Percentiles rank a stretch among this genome's conserved stretches.
Evolutionary conservation across 805 yeast genomes (phyloP).

Genomic region (Candida boleticola): DNA sequence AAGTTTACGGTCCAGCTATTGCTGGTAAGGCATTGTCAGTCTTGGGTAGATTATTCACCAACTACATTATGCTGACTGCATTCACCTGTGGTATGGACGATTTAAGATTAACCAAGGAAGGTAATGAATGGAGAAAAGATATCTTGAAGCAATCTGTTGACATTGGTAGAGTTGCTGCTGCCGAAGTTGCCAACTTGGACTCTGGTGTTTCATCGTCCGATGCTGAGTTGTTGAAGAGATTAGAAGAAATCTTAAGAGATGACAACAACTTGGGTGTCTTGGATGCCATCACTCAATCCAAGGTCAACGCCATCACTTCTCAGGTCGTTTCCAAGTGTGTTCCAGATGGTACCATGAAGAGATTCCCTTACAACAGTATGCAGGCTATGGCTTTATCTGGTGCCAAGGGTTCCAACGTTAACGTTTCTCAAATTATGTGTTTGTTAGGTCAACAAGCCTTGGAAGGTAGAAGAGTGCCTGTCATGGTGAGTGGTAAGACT

Average conservation of each 20-base stretch:
- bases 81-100: constrained; percentile 99
- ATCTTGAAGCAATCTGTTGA: constrained; percentile 75
- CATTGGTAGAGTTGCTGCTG: constrained; percentile 88
- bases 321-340: constrained; percentile 92
- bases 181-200: constrained; percentile 87
- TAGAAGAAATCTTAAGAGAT: constrained; percentile 94
- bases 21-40: constrained; percentile 91
- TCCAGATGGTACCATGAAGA: constrained; percentile 94
- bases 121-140: constrained; percentile 84
- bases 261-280: constrained; percentile 87
- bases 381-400: constrained; percentile 99
- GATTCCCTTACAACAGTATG: constrained; percentile 95
- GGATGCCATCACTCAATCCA: constrained; percentile 93
- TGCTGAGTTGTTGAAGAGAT: constrained; percentile 77
- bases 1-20: constrained; percentile 85
- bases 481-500: constrained; percentile 97
- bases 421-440: constrained; percentile 99
- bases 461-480: constrained; percentile 99
- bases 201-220: constrained; percentile 48
- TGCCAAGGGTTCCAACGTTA: constrained; percentile 98
- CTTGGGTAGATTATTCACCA: constrained; percentile 93
- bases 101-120: constrained; percentile 84
- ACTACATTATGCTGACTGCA: constrained; percentile 87
- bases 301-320: constrained; percentile 90
- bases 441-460: constrained; percentile 97